A percentile compares a stretch with the other conserved stretches of the same genome.
These are phyloP conservation scores for Russula olivacea DNA, from an alignment of 768 basidiomycete genomes.

Conservation along the genomic window DNA sequence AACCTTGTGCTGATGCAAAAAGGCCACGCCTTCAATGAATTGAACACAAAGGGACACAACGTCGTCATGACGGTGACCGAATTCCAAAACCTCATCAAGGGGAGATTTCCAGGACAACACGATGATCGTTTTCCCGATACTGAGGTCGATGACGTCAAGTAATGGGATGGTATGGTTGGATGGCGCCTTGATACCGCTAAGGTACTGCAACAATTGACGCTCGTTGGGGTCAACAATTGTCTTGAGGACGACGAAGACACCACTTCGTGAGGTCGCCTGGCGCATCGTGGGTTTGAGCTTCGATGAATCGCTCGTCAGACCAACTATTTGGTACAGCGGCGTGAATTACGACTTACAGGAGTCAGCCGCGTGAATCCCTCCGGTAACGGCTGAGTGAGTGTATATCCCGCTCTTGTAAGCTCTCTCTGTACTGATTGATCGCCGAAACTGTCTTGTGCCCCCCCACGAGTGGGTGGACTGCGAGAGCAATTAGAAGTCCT, in stretches of 20 bases:
- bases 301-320: background rate
- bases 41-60: background rate
- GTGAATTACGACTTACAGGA: background rate
- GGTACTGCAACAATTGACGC: background rate
- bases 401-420: background rate
- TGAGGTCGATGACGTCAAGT: background rate
- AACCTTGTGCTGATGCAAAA: conserved; percentile 6
- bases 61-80: background rate
- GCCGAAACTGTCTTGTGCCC: background rate
- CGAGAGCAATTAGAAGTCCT: no score
- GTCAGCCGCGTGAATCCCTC: background rate
- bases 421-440: background rate
- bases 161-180: background rate
- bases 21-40: background rate
- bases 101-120: background rate
- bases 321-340: background rate
- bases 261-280: background rate
- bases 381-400: background rate
- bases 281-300: background rate
- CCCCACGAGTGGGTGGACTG: background rate
- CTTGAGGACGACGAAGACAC: background rate
- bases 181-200: background rate
- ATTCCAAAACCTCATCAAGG: background rate
- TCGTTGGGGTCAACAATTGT: background rate
- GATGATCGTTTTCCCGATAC: background rate